phyloP scores from a whole-genome alignment of 140 eudicot species.

The Bidens hawaiensis region DNA sequence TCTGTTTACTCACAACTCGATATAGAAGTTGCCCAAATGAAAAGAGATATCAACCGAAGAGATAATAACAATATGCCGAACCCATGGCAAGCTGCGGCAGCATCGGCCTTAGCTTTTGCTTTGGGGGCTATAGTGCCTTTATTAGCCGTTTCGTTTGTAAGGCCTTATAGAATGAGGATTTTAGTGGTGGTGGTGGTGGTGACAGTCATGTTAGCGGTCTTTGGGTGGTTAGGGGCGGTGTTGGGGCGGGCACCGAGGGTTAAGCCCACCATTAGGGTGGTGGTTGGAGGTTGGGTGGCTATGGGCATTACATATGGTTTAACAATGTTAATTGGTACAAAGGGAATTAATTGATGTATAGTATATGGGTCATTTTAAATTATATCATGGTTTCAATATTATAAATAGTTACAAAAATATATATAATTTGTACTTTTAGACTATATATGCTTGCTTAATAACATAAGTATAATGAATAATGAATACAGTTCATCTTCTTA shows the following conservation, averaged over 20 bases:
- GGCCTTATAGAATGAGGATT: constrained; percentile 19
- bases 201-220: constrained; percentile 24
- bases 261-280: constrained; percentile 30
- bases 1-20: constrained; percentile 38
- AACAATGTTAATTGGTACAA: constrained; percentile 35
- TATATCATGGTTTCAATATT: constrained; percentile 9
- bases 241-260: constrained; percentile 25
- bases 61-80: constrained; percentile 23
- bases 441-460: neutral
- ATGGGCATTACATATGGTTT: constrained; percentile 38
- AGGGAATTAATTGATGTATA: constrained; percentile 18
- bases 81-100: constrained; percentile 35
- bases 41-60: constrained; percentile 19
- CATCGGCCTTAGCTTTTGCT: constrained; percentile 36
- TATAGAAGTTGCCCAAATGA: constrained; percentile 30
- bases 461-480: neutral
- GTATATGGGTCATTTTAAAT: neutral
- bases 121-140: constrained; percentile 38
- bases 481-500: neutral
- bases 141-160: constrained; percentile 30
- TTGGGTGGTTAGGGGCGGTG: constrained; percentile 38
- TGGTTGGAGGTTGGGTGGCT: constrained; percentile 43
- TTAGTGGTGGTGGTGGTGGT: constrained; percentile 22
- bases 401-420: neutral
- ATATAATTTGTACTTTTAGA: neutral